Conservation (phyloP, 2,329 filamentous ascomycete species). For the Ceratocystis destructans region DNA sequence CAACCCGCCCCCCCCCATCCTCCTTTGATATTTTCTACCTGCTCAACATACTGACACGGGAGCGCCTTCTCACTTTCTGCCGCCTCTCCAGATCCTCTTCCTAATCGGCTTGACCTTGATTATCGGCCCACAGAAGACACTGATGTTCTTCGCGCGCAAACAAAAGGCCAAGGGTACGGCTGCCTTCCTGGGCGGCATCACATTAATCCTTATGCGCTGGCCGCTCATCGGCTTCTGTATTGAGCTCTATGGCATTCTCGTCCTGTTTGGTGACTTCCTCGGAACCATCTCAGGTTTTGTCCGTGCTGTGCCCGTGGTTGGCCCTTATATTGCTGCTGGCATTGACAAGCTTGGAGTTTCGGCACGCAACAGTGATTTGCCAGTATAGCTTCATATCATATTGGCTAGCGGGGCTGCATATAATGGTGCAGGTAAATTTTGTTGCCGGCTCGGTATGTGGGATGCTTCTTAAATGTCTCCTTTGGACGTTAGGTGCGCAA, state of each 20-base stretch:
- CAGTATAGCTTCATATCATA: slow-evolving; percentile 39
- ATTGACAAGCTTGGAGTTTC: slow-evolving; percentile 59
- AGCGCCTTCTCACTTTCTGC: slow-evolving; percentile 17
- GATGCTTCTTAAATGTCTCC: not conserved
- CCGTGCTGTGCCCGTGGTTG: slow-evolving; percentile 69
- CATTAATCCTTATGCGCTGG: slow-evolving; percentile 80
- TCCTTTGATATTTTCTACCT: slow-evolving; percentile 11
- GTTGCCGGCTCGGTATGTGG: too few species aligned
- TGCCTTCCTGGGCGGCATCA: slow-evolving; percentile 71
- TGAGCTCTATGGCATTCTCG: slow-evolving; percentile 82
- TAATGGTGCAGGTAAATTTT: not conserved
- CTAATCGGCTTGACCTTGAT: slow-evolving; percentile 91
- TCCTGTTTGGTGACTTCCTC: slow-evolving; percentile 92
- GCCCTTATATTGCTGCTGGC: slow-evolving; percentile 65
- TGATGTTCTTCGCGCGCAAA: slow-evolving; percentile 83
- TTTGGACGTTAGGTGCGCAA: slow-evolving; percentile 7
- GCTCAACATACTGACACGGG: slow-evolving; percentile 13
- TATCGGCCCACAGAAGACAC: slow-evolving; percentile 81
- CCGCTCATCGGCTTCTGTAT: slow-evolving; percentile 80
- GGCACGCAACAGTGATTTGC: slow-evolving; percentile 61
- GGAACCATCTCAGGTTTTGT: slow-evolving; percentile 84
- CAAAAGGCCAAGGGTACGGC: slow-evolving; percentile 87
- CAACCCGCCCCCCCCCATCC: slow-evolving; percentile 10
- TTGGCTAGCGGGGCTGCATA: not conserved
- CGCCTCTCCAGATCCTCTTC: slow-evolving; percentile 67